phyloP scores from a whole-genome alignment of 345 rosid species.

The Citrus cavaleriei region DNA sequence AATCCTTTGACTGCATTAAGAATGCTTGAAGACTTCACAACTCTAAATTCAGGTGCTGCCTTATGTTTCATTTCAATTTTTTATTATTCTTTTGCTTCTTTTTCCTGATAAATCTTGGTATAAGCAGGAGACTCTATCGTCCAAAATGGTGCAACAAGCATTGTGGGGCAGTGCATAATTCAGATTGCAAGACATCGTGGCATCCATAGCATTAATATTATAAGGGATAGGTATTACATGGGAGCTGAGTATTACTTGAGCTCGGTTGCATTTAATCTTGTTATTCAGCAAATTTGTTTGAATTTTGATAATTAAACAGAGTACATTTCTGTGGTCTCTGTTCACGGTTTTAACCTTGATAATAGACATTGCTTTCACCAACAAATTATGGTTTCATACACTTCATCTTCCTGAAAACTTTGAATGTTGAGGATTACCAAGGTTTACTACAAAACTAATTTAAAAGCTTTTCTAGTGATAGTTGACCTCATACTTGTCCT shows the following conservation, averaged over 20 bases:
- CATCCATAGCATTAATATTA: conserved; percentile 65
- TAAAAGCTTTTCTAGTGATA: neutral
- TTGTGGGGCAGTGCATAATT: conserved; percentile 82
- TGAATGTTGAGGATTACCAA: neutral
- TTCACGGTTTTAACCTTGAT: neutral
- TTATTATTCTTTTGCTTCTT: conserved; percentile 4
- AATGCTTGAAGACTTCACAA: conserved; percentile 80
- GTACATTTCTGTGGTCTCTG: neutral
- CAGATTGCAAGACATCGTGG: conserved; percentile 73
- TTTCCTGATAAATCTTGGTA: conserved; percentile 14
- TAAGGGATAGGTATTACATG: conserved; percentile 68
- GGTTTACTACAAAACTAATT: neutral
- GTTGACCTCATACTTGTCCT: neutral
- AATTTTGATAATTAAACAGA: neutral
- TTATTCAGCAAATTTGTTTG: neutral
- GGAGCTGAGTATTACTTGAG: neutral
- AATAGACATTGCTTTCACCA: neutral
- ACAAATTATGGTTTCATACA: neutral
- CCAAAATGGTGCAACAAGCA: conserved; percentile 93
- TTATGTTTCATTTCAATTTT: neutral
- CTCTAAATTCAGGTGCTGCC: conserved; percentile 50
- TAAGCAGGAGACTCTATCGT: conserved; percentile 70
- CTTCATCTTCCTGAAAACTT: neutral
- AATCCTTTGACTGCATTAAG: conserved; percentile 86
- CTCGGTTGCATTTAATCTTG: conserved; percentile 1